These are phyloP conservation scores for Plasmodium knowlesi DNA, from an alignment of 169 alveolate species.

Conservation along the genomic window DNA sequence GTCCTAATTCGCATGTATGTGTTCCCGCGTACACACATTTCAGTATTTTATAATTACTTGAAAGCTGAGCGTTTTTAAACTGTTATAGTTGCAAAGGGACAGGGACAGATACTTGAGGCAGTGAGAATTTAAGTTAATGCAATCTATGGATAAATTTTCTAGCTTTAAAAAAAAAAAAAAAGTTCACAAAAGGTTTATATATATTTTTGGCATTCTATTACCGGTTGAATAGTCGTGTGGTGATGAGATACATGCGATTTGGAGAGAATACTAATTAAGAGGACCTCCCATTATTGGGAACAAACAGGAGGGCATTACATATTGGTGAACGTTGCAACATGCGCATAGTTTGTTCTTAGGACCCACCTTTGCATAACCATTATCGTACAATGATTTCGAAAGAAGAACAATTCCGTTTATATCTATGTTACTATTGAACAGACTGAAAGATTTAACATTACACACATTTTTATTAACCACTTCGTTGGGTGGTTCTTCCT, in stretches of 20 bases:
- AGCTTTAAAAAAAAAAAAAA: constrained; percentile 30
- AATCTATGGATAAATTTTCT: constrained; percentile 57
- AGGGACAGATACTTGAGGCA: constrained; percentile 53
- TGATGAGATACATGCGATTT: background rate
- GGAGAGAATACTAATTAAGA: background rate
- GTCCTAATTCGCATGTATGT: background rate
- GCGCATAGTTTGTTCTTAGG: background rate
- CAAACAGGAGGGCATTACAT: background rate
- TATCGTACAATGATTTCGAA: constrained; percentile 57
- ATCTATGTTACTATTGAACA: constrained; percentile 54
- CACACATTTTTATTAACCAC: constrained; percentile 16
- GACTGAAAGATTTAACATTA: constrained; percentile 40
- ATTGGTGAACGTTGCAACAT: background rate
- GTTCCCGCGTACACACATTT: background rate
- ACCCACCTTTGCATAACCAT: constrained; percentile 51
- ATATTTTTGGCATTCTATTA: background rate
- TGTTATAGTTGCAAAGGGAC: constrained; percentile 55
- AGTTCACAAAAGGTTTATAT: background rate
- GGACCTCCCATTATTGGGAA: background rate
- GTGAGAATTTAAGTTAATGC: constrained; percentile 11
- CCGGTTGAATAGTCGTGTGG: background rate
- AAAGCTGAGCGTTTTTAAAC: constrained; percentile 52
- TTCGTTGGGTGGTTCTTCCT: constrained; percentile 30
- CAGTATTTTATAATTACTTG: constrained; percentile 46
- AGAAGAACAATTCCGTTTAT: constrained; percentile 41